Evolutionary conservation across 768 basidiomycete species (phyloP), one percentile per base, ranked within the genome.

Genomic region (Lactifluus pinguis): DNA sequence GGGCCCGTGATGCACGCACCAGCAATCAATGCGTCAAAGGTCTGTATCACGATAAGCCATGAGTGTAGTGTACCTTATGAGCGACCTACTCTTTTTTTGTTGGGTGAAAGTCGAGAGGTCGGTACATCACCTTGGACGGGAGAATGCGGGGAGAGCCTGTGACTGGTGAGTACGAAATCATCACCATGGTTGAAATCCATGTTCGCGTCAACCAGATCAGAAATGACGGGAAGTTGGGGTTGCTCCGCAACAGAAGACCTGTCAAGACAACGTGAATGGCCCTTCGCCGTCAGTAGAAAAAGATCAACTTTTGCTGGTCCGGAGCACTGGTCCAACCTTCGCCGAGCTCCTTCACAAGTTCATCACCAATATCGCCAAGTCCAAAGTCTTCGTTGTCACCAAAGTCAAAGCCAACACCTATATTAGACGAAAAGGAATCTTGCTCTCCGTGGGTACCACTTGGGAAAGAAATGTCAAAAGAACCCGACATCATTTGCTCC

Each of bases 301-400:
- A 17, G 9, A 54, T 47, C 19, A 21, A 58, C 61, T 39, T 51
- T 13, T 41, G 30, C 73, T 72, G 49, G 73, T 75, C 21, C 60
- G 68, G 19, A 11, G 51, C 49, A 14, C 59, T 57, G 17, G 78
- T 82, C 87, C 89, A 90, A 25, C 77, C 83, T 66, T 83, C 83
- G 34, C 88, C 89, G 3, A 92, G 76, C 66, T 92, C 89, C 62
- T 77, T 78, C 8, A 85, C 87, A 30, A 92, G 74, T 66, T 91
- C 89, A 49, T 89, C 87, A 4, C 84, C 87, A 17, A 91, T 71
- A 21, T 79, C 83, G 7, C 73, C 79, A 17, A 85, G 68, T 61
- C 82, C 86, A 25, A 84, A 67, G 21, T 76, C 83, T 56, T 83
- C 86, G 19, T 79, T 76, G 9, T 76, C 71, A 2, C 57, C 68